These are phyloP conservation scores for Leishmania guyanensis DNA, from an alignment of 208 protist species.

Conservation along the genomic window DNA sequence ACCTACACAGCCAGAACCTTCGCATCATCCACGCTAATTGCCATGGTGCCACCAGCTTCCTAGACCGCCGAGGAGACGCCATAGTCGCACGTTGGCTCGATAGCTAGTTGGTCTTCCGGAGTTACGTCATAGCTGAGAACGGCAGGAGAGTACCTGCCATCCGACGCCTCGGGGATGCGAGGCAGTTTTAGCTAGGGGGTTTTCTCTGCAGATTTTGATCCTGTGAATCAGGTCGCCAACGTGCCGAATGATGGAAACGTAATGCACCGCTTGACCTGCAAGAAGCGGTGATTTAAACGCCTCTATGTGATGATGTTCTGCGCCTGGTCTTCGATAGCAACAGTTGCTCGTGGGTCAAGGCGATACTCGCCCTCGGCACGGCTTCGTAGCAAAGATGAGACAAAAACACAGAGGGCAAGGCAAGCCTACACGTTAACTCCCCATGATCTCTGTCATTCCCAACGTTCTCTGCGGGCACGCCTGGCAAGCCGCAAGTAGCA, in stretches of 20 bases:
- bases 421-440: too few relatives aligned
- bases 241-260: constrained; percentile 75
- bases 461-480: too few relatives aligned
- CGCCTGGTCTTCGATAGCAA: not conserved
- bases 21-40: constrained; percentile 65
- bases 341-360: not conserved
- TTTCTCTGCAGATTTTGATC: constrained; percentile 69
- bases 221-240: constrained; percentile 67
- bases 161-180: constrained; percentile 57
- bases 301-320: not conserved
- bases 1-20: constrained; percentile 39
- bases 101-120: constrained; percentile 45
- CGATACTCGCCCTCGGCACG: not conserved
- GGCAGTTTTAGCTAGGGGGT: constrained; percentile 55
- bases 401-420: not conserved
- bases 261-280: constrained; percentile 5
- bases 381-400: not conserved
- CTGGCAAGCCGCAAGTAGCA: too few relatives aligned
- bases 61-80: constrained; percentile 46
- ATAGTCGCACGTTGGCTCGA: constrained; percentile 82
- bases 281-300: not conserved
- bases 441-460: too few relatives aligned
- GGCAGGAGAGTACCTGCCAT: constrained; percentile 65
- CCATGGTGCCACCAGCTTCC: constrained; percentile 65
- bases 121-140: constrained; percentile 64